phyloP scores from a whole-genome alignment of 768 basidiomycete genomes.

The Serpula lacrymans region DNA sequence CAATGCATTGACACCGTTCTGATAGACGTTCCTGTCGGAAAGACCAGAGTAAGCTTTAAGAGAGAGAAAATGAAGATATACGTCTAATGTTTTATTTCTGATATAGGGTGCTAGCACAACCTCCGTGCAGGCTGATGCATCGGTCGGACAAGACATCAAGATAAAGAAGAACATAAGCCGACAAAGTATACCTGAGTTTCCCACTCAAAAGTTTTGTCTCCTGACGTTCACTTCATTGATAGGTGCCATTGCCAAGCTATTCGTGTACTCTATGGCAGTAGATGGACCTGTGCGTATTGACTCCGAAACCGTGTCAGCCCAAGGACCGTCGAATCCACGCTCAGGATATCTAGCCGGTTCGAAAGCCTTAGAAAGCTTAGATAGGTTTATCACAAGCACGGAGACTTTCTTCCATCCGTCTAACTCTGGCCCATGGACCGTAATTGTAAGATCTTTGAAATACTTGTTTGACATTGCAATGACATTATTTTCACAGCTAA shows the following conservation, averaged over 20 bases:
- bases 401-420: conserved; percentile 97
- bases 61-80: too few species aligned
- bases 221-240: conserved; percentile 8
- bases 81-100: conserved; percentile 4
- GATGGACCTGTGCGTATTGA: conserved; percentile 63
- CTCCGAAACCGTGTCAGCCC: conserved; percentile 48
- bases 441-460: conserved; percentile 53
- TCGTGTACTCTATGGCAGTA: conserved; percentile 86
- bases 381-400: conserved; percentile 84
- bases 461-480: too few species aligned
- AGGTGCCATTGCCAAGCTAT: conserved; percentile 79
- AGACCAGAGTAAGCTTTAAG: conserved; percentile 48
- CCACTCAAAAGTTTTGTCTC: conserved; percentile 1
- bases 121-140: conserved; percentile 65
- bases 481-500: too few species aligned
- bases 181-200: conserved; percentile 40
- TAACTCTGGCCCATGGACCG: conserved; percentile 84
- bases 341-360: conserved; percentile 75
- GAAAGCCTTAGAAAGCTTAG: conserved; percentile 82
- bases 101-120: conserved; percentile 60
- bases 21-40: conserved; percentile 57
- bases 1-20: not conserved
- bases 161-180: conserved; percentile 71
- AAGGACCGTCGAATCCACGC: conserved; percentile 33
- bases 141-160: conserved; percentile 51